Evolutionary conservation across 2,329 filamentous ascomycete genomes (phyloP).

Genomic region (Microsporum audouinii): DNA sequence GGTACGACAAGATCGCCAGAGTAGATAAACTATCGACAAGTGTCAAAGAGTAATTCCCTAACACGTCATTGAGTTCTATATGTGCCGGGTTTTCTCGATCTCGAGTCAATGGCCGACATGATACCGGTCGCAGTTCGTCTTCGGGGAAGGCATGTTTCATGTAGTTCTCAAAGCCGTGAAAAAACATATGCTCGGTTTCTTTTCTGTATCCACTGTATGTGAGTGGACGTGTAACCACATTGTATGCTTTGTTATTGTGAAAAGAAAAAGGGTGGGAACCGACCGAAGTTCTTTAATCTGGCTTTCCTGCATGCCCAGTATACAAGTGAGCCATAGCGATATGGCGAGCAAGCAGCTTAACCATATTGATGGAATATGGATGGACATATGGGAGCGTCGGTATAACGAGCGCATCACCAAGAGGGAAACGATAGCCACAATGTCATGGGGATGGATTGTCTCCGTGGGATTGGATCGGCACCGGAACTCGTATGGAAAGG

Average conservation of each 20-base stretch:
- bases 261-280: not conserved
- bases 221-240: not conserved
- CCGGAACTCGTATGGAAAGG: not conserved
- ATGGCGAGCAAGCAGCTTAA: slow-evolving; percentile 24
- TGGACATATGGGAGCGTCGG: slow-evolving; percentile 28
- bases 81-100: slow-evolving; percentile 68
- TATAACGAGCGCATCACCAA: slow-evolving; percentile 34
- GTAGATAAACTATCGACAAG: slow-evolving; percentile 92
- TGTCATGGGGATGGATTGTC: not conserved
- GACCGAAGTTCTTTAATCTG: slow-evolving; percentile 30
- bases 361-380: slow-evolving; percentile 23
- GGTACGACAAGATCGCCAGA: slow-evolving; percentile 78
- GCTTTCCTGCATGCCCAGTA: slow-evolving; percentile 26
- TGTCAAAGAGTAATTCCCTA: slow-evolving; percentile 94
- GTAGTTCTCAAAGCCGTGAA: slow-evolving; percentile 93
- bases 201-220: slow-evolving; percentile 20
- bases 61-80: slow-evolving; percentile 82
- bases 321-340: slow-evolving; percentile 26
- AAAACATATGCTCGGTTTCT: slow-evolving; percentile 63
- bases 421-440: not conserved
- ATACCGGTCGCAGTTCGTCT: slow-evolving; percentile 81
- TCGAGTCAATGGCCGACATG: slow-evolving; percentile 72
- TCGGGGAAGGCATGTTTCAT: slow-evolving; percentile 90
- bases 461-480: not conserved
- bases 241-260: not conserved